phyloP scores from a whole-genome alignment of 805 yeast genomes.

The Candida incommunis region DNA sequence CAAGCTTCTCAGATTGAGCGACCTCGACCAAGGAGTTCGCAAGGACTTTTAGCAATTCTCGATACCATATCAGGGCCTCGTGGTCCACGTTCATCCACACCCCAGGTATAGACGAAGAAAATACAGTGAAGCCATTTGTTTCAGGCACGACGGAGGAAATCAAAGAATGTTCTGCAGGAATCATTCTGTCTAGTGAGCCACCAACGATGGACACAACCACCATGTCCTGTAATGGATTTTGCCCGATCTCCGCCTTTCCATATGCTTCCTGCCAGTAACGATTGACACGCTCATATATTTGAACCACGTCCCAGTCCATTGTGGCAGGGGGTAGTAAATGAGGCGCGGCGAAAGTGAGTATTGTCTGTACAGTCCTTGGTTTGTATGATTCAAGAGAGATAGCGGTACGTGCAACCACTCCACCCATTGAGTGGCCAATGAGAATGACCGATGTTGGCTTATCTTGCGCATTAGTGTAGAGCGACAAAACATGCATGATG shows the following conservation, averaged over 20 bases:
- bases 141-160: slow-evolving; percentile 55
- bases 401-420: slow-evolving; percentile 77
- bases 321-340: slow-evolving; percentile 84
- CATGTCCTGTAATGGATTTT: slow-evolving; percentile 35
- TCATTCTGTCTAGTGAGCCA: slow-evolving; percentile 55
- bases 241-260: slow-evolving; percentile 22
- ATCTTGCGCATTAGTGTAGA: slow-evolving; percentile 29
- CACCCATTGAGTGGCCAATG: slow-evolving; percentile 93
- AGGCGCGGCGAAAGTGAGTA: slow-evolving; percentile 75
- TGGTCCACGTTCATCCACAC: slow-evolving; percentile 94
- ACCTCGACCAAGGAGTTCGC: slow-evolving; percentile 45
- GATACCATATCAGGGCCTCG: slow-evolving; percentile 90
- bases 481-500: slow-evolving; percentile 49
- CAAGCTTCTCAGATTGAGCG: slow-evolving; percentile 15
- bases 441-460: slow-evolving; percentile 57
- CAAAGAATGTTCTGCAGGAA: slow-evolving; percentile 82
- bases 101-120: slow-evolving; percentile 68
- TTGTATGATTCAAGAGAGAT: slow-evolving; percentile 60
- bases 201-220: slow-evolving; percentile 77
- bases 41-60: slow-evolving; percentile 53
- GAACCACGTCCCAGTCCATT: slow-evolving; percentile 73
- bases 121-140: slow-evolving; percentile 65
- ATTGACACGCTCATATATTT: slow-evolving; percentile 57
- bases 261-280: slow-evolving; percentile 62
- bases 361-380: slow-evolving; percentile 59